Conservation (phyloP, 2,329 filamentous ascomycete species). For the Biscogniauxia mediterranea region DNA sequence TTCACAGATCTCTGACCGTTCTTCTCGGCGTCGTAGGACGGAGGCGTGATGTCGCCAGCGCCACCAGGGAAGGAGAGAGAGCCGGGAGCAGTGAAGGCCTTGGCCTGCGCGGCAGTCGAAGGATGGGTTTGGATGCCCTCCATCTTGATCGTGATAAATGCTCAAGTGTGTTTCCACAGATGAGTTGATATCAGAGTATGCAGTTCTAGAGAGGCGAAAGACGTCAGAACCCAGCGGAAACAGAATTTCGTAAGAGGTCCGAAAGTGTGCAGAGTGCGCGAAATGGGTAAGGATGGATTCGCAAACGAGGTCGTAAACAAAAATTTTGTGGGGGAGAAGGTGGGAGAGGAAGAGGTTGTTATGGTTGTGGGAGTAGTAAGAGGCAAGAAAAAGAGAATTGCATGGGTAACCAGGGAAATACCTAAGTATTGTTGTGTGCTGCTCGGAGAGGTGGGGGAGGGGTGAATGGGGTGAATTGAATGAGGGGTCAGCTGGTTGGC, state of each 20-base stretch:
- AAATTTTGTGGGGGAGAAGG: too few relatives aligned
- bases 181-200: slow-evolving; percentile 3
- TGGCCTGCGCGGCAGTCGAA: slow-evolving; percentile 85
- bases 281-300: too few relatives aligned
- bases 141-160: slow-evolving; percentile 24
- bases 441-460: too few relatives aligned
- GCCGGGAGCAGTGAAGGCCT: slow-evolving; percentile 89
- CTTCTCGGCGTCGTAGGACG: slow-evolving; percentile 68
- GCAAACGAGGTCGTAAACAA: too few relatives aligned
- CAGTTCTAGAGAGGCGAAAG: slow-evolving; percentile 1
- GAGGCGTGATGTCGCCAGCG: slow-evolving; percentile 78
- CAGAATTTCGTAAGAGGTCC: background rate
- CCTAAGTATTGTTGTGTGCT: too few relatives aligned
- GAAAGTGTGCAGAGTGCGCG: too few relatives aligned
- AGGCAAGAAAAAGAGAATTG: too few relatives aligned
- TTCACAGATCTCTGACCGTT: slow-evolving; percentile 47
- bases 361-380: too few relatives aligned
- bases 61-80: slow-evolving; percentile 90
- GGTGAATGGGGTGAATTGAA: too few relatives aligned
- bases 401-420: too few relatives aligned
- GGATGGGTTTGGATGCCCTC: slow-evolving; percentile 62
- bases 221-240: background rate
- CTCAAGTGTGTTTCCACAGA: slow-evolving; percentile 12
- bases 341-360: too few relatives aligned
- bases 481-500: too few relatives aligned